Evolutionary conservation across 164 flowering plant species (phyloP), one percentile per base, ranked within the genome.

Genomic region (Umbilicus rupestris): DNA sequence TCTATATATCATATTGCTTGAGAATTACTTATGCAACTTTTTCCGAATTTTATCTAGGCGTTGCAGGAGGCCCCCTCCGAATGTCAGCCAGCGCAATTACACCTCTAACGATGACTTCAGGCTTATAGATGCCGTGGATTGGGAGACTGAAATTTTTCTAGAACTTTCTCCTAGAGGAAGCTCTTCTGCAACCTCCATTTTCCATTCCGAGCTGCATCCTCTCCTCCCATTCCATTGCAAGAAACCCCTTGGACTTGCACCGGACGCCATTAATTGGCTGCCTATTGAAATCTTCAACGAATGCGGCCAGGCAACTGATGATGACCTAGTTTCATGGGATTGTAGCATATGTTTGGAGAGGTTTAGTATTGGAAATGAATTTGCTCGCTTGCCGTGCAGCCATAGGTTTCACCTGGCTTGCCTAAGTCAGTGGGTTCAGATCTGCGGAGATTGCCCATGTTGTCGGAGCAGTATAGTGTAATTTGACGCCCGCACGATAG

Each of bases 361-460:
- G 62, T 87, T 84, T 69, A 39, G 5, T 62, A 80, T 76, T 1
- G 92, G 87, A 57, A 90, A 87, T 37, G 65, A 74, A 55, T 77
- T 89, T 52, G 72, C 81, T 28, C 50, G 76, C 67, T 69, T 92
- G 67, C 82, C 85, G 0, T 92, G 97, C 67, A 74, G 66, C 41
- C 97, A 92, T 64, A 76, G 79, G 70, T 92, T 85, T 69, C 97
- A 92, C 73, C 75, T 74, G 7, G 31, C 68, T 12, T 92, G 96
- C 82, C 73, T 92, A 73, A 72, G 77, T 64, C 92, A 92, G 0
- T 92, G 96, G 97, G 77, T 89, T 65, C 75, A 78, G 69, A 74
- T 71, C 57, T 81, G 90, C 62, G 97, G 92, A 5, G 94, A 86
- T 73, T 92, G 97, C 80, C 97, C 97, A 3, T 84, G 86, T 68